Evolutionary conservation across 257 asterid genomes (phyloP), one percentile per base, ranked within the genome.

Genomic region (Haberlea rhodopensis): DNA sequence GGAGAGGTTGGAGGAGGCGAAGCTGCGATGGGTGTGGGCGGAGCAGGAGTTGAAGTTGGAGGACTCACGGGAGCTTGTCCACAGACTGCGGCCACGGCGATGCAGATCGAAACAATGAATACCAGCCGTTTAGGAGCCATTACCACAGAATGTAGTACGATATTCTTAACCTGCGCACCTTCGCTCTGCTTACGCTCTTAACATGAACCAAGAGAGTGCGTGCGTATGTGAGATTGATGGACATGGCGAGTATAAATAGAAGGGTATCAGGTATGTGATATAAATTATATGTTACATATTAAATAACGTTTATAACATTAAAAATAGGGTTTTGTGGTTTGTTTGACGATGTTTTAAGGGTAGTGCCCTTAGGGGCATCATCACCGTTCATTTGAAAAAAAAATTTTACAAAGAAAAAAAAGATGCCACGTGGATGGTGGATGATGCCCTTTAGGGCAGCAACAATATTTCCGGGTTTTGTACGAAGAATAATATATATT

Each of bases 21-120:
- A 15, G 87, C 48, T 63, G 85, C 19, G 63, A 69, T 46, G 6
- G 80, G 58, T 6, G 70, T 56, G 0, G 85, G 82, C 5, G 86
- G 81, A 18, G 85, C 70, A 1, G 85, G 86, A 5, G 82, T 58
- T 3, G 90, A 1, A 0, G 76, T 64, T 0, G 95, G 92, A 2
- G 92, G 65, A 63, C 63, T 58, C 0, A 89, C 69, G 57, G 96
- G 95, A 48, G 86, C 72, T 71, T 89, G 96, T 0, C 75, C 95
- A 0, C 53, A 56, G 59, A 83, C 96, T 45, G 76, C 81, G 68
- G 87, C 81, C 55, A 74, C 49, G 65, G 60, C 52, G 57, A 87
- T 57, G 88, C 87, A 84, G 76, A 89, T 64, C 51, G 81, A 37
- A 5, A 82, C 92, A 4, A 70, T 26, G 64, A 73, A 56, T 18